Base-by-base conservation (phyloP, 2,329 filamentous ascomycete species). In the Diaporthe vaccinii region DNA sequence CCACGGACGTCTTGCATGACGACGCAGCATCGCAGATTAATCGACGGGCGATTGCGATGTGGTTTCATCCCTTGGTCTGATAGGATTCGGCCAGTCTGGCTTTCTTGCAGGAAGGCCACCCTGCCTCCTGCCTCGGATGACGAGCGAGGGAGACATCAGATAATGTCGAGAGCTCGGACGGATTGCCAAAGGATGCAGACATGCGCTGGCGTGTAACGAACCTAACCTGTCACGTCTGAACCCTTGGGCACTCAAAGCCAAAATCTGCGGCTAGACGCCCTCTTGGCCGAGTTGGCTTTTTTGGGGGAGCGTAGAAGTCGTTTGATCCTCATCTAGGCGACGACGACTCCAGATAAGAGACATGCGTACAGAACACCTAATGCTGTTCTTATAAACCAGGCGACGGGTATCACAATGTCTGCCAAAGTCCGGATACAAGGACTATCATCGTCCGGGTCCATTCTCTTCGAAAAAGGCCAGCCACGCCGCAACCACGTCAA, bases 61-160 rank as follows among this genome's bases (percentile, higher is more conserved):
- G 31, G 62, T 68, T 53, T 68, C 62, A 68, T 68, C 62, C 62
- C 62, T 68, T 65, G n/a, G 9, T 22, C 22, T 53, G 14, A 36
- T n/a, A 68, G 62, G 20, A 65, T 25, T 12, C 31, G 7, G 17
- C 12, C n/a, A 20, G 15, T 68, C 31, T 53, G 22, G 46, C 62
- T 68, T 68, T 68, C 20, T 12, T 34, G 34, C 62, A 25, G 17
- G 62, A 68, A 51, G 17, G 12, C 28, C 53, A 53, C 46, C 28
- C 22, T 25, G 14, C 62, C 62, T 53, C 46, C 62, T 39, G 31
- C 31, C 51, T 68, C 46, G 31, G 62, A 68, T 39, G 62, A 68
- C n/a, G 22, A 53, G 49, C 9, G 34, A 15, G 34, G 1, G 14
- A 55, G 62, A 68, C 34, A 34, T 68, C 62, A 53, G 46, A 68